Conservation (phyloP, 768 basidiomycete species). For the Tulasnella sp. region DNA sequence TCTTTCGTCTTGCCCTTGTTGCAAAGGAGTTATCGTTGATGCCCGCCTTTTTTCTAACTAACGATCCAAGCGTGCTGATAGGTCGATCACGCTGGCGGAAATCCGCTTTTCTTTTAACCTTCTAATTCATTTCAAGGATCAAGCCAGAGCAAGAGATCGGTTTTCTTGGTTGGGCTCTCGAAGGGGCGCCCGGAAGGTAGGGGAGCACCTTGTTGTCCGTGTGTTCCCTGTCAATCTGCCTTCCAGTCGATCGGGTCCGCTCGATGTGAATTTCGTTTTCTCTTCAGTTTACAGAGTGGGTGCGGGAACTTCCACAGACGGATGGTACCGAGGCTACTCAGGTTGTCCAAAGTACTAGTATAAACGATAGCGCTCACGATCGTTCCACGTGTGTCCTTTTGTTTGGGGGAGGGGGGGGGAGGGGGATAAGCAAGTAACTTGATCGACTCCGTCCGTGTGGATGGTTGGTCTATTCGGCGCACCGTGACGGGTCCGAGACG, state of each 20-base stretch:
- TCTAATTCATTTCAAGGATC: conserved; percentile 10
- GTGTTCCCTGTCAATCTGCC: conserved; percentile 3
- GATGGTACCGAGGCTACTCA: neutral
- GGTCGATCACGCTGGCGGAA: neutral
- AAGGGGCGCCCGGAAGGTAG: neutral
- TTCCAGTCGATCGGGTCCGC: neutral
- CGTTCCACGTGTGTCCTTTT: neutral
- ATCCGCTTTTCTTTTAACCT: neutral
- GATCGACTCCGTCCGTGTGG: neutral
- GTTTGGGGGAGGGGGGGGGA: neutral
- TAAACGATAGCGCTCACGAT: neutral
- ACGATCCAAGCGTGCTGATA: neutral
- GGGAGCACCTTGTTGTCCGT: neutral
- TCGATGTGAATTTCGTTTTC: neutral
- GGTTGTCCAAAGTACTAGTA: too few relatives aligned
- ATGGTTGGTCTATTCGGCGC: neutral
- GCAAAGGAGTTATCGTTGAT: conserved; percentile 3
- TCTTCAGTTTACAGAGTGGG: neutral
- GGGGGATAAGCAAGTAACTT: neutral
- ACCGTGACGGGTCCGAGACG: neutral
- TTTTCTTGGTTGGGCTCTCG: neutral
- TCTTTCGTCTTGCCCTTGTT: neutral
- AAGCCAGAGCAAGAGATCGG: neutral
- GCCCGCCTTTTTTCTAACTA: neutral
- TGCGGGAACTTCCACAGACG: neutral